phyloP scores from a whole-genome alignment of 345 rosid species.

The Hibiscus syriacus region DNA sequence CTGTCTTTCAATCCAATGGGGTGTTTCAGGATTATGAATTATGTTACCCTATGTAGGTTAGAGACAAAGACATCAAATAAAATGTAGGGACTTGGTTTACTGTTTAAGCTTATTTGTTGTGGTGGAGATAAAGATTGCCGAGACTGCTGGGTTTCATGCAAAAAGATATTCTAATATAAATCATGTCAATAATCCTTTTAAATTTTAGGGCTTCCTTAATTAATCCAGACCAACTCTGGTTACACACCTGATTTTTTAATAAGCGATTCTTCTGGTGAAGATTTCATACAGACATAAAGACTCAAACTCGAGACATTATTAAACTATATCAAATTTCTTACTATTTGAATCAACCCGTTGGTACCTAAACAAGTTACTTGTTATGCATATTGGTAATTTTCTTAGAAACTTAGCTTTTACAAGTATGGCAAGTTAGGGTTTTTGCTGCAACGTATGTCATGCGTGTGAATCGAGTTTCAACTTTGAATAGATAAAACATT shows the following conservation, averaged over 20 bases:
- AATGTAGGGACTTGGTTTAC: too few species aligned
- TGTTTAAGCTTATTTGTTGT: constrained; percentile 10
- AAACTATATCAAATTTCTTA: too few species aligned
- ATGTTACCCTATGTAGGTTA: constrained; percentile 40
- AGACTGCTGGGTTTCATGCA: background rate
- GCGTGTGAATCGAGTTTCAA: too few species aligned
- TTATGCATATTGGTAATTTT: background rate
- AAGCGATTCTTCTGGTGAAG: too few species aligned
- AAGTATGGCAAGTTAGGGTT: background rate
- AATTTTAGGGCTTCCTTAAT: too few species aligned
- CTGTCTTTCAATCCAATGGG: constrained; percentile 42
- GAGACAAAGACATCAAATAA: background rate
- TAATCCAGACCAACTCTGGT: too few species aligned
- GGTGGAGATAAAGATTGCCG: constrained; percentile 14
- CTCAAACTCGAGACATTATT: too few species aligned
- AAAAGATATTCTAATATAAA: constrained; percentile 30
- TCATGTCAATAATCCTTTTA: constrained; percentile 52
- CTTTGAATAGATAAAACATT: too few species aligned
- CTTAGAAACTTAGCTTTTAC: background rate
- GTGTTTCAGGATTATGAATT: constrained; percentile 64
- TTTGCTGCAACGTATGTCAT: background rate
- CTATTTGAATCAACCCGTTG: too few species aligned
- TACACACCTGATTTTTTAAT: too few species aligned
- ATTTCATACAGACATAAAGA: too few species aligned
- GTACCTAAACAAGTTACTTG: too few species aligned